Conservation (phyloP, 2,329 filamentous ascomycete species). For the Ophiostoma angusticollis region DNA sequence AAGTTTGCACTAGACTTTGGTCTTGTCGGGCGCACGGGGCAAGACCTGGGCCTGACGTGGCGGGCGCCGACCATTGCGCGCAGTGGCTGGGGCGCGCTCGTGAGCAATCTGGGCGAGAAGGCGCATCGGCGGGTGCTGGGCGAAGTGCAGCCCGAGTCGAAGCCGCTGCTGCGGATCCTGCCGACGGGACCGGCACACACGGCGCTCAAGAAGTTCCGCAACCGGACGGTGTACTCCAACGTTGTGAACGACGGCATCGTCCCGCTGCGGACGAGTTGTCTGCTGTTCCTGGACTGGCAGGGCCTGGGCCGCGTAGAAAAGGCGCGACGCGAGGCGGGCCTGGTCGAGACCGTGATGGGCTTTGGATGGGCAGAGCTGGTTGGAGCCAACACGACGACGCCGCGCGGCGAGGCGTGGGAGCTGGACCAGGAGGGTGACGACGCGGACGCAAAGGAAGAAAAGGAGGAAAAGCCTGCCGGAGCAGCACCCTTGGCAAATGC, state of each 20-base stretch:
- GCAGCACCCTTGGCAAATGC: neutral
- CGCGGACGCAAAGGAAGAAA: slow-evolving; percentile 9
- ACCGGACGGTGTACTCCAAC: slow-evolving; percentile 88
- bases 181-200: slow-evolving; percentile 84
- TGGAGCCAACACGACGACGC: slow-evolving; percentile 44
- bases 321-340: slow-evolving; percentile 76
- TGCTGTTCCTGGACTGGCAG: slow-evolving; percentile 96
- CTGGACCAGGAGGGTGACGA: slow-evolving; percentile 15
- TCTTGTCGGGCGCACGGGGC: slow-evolving; percentile 86
- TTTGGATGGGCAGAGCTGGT: slow-evolving; percentile 94
- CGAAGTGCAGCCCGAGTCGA: slow-evolving; percentile 61
- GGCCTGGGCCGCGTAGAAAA: slow-evolving; percentile 89
- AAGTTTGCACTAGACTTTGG: slow-evolving; percentile 96
- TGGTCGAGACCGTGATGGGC: slow-evolving; percentile 83
- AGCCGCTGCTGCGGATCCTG: slow-evolving; percentile 76
- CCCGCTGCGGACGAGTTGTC: slow-evolving; percentile 81
- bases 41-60: slow-evolving; percentile 92
- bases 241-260: slow-evolving; percentile 98
- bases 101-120: slow-evolving; percentile 65
- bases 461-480: neutral
- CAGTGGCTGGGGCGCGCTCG: slow-evolving; percentile 79
- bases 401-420: slow-evolving; percentile 32
- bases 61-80: slow-evolving; percentile 72
- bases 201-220: slow-evolving; percentile 76
- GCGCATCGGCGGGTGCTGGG: slow-evolving; percentile 44